Evolutionary conservation across 257 asterid genomes (phyloP).

Genomic region (Primulina tabacum): DNA sequence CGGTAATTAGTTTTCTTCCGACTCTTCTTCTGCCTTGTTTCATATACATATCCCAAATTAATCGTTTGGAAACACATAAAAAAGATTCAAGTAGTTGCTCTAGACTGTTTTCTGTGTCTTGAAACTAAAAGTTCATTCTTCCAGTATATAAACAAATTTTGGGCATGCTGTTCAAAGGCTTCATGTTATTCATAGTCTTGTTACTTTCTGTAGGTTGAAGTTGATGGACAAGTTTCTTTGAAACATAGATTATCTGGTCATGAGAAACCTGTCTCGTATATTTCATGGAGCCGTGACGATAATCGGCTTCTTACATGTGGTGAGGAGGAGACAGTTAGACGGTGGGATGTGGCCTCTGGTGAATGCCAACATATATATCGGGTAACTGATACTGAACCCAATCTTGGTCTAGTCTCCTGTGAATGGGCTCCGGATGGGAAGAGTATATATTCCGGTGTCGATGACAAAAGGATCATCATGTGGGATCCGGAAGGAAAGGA

Average conservation of each 20-base stretch:
- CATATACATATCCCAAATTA: too few species aligned
- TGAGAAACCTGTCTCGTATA: conserved; percentile 17
- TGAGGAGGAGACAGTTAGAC: conserved; percentile 17
- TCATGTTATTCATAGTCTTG: neutral
- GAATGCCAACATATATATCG: conserved; percentile 17
- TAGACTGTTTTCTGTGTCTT: too few species aligned
- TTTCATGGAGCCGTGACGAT: conserved; percentile 29
- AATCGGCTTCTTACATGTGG: conserved; percentile 30
- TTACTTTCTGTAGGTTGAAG: conserved; percentile 18
- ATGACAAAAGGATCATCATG: conserved; percentile 24
- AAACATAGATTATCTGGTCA: conserved; percentile 25
- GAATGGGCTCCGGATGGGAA: conserved; percentile 31
- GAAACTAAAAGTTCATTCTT: too few species aligned
- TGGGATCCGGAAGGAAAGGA: conserved; percentile 27
- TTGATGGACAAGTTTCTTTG: conserved; percentile 14
- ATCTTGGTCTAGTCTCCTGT: conserved; percentile 23
- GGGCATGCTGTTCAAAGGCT: conserved; percentile 6
- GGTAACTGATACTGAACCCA: neutral
- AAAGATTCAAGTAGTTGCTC: too few species aligned
- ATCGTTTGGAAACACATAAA: too few species aligned
- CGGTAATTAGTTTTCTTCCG: too few species aligned
- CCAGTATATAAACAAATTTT: neutral
- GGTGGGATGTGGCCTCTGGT: conserved; percentile 24
- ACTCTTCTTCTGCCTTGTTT: too few species aligned
- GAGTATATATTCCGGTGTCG: conserved; percentile 7